Base-by-base conservation (phyloP, 1,139 yeast species). In the Magnusiomyces tetraspermus region DNA sequence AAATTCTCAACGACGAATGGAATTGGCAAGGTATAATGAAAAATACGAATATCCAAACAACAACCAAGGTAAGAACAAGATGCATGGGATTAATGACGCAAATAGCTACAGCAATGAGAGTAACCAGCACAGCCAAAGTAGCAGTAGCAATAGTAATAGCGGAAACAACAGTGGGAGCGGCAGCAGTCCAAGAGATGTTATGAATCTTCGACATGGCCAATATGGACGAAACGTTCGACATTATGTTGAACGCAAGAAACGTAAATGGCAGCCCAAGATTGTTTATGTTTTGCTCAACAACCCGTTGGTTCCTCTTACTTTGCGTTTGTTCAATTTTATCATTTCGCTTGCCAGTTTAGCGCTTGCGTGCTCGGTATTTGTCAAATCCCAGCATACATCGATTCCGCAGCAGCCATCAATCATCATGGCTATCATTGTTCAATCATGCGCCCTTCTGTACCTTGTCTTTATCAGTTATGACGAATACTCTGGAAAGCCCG, bases 401-500 rank as follows among this genome's bases (percentile, higher is more conserved):
- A 67, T 87, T 15, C 73, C 77, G 1, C 96, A 88, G 64, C 92
- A 87, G 66, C 85, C 97, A 22, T 83, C 95, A 61, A 87, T 97
- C 0, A 81, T 89, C 51, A 88, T 92, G 96, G 95, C 97, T 1
- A 77, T 90, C 1, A 81, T 81, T 49, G 96, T 90, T 8, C 92
- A 89, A 66, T 73, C 89, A 36, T 74, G 82, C 59, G 96, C 96
- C 1, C 71, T 88, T 41, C 78, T 80, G 0, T 92, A 92, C 64
- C 76, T 89, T 55, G 71, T 82, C 11, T 89, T 86, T 68, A 87
- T 90, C 66, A 82, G 96, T 1, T 83, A 82, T 61, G 97, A 92
- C 68, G 98, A 92, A 67, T 90, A 87, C 67, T 77, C 83, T 24
- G 95, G 97, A 22, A 85, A 87, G 65, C 98, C 97, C 0, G 69